Percentiles rank a stretch among this genome's conserved stretches.
Conservation (phyloP, 2,329 filamentous ascomycete species). For the Drechslera avenae region DNA sequence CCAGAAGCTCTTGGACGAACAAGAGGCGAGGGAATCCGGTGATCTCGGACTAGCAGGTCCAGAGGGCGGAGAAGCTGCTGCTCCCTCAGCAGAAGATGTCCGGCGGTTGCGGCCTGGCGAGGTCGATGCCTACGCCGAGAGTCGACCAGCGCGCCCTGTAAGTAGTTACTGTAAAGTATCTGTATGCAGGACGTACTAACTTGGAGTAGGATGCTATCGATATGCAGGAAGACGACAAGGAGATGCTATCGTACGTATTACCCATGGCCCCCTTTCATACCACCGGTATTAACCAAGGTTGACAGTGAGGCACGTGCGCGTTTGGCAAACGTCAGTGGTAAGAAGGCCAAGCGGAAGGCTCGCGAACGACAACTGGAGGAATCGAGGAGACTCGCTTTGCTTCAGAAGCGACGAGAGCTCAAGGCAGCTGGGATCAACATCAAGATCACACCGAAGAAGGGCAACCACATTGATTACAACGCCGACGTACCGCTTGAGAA, state of each 20-base stretch:
- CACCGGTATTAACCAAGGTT: not conserved
- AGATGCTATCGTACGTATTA: slow-evolving; percentile 79
- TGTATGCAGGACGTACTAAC: too few species aligned
- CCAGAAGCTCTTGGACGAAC: slow-evolving; percentile 94
- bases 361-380: slow-evolving; percentile 95
- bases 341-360: slow-evolving; percentile 98
- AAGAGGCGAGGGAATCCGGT: slow-evolving; percentile 83
- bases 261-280: not conserved
- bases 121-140: slow-evolving; percentile 95
- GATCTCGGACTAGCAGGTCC: slow-evolving; percentile 83
- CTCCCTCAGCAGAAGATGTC: slow-evolving; percentile 91
- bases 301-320: slow-evolving; percentile 81
- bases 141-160: slow-evolving; percentile 82
- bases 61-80: slow-evolving; percentile 82
- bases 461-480: slow-evolving; percentile 99
- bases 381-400: slow-evolving; percentile 81
- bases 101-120: slow-evolving; percentile 87
- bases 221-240: slow-evolving; percentile 98
- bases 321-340: slow-evolving; percentile 96
- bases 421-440: slow-evolving; percentile 99
- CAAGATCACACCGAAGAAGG: slow-evolving; percentile 88
- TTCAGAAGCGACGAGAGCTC: slow-evolving; percentile 94
- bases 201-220: slow-evolving; percentile 78
- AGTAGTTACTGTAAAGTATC: too few species aligned
- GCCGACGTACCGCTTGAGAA: slow-evolving; percentile 98